phyloP scores from a whole-genome alignment of 75 land plant genomes.

The Sequoiadendron giganteum region DNA sequence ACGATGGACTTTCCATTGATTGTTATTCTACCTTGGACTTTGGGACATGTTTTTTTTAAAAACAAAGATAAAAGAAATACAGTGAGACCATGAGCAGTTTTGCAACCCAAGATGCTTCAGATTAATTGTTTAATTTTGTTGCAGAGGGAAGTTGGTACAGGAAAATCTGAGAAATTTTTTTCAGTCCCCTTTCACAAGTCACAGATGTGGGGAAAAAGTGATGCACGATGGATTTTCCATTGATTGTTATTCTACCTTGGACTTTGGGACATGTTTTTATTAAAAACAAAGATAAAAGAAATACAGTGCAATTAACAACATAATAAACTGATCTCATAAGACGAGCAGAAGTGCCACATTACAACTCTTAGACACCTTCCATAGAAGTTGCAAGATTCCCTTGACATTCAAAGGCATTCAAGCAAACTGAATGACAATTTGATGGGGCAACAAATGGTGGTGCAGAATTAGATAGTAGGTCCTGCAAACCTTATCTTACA shows the following conservation, averaged over 20 bases:
- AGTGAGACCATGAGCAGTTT: too few relatives aligned
- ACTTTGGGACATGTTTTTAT: background rate
- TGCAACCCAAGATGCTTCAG: background rate
- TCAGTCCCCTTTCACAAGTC: background rate
- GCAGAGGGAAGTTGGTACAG: background rate
- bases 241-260: background rate
- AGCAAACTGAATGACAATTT: background rate
- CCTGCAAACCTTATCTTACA: background rate
- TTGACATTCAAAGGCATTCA: background rate
- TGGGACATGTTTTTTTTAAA: background rate
- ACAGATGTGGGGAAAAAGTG: background rate
- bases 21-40: background rate
- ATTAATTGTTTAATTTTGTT: background rate
- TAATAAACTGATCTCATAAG: background rate
- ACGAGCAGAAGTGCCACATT: background rate
- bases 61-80: background rate
- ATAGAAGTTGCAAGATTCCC: background rate
- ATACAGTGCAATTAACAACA: background rate
- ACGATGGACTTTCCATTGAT: background rate
- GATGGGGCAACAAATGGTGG: background rate
- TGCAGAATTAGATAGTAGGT: background rate
- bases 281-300: background rate
- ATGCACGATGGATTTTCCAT: background rate
- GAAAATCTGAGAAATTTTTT: background rate
- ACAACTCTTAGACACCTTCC: slow-evolving; percentile 1